phyloP scores from a whole-genome alignment of 2,329 filamentous ascomycete genomes.

The Aspergillus texensis region DNA sequence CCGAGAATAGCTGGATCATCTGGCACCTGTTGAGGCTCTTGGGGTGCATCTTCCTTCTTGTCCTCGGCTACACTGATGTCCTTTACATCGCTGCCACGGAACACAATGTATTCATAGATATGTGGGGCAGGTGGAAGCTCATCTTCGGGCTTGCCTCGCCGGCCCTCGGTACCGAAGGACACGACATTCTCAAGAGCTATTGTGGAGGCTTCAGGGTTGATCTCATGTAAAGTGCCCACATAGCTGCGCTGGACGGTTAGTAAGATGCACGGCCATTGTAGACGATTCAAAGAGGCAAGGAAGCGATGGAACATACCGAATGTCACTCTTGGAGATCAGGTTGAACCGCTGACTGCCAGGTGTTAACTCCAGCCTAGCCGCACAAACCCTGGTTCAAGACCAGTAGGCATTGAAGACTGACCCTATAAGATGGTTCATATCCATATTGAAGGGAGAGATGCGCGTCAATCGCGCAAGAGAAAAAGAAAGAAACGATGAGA shows the following conservation, averaged over 20 bases:
- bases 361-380: slow-evolving; percentile 41
- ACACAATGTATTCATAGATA: slow-evolving; percentile 98
- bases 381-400: slow-evolving; percentile 36
- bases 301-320: slow-evolving; percentile 66
- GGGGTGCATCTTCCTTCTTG: slow-evolving; percentile 70
- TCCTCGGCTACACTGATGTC: slow-evolving; percentile 91
- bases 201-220: slow-evolving; percentile 95
- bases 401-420: slow-evolving; percentile 37
- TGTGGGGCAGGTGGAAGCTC: slow-evolving; percentile 83
- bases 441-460: slow-evolving; percentile 41
- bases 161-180: slow-evolving; percentile 92
- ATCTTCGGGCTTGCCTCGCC: slow-evolving; percentile 74
- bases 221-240: slow-evolving; percentile 92
- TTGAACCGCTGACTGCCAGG: slow-evolving; percentile 81
- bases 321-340: slow-evolving; percentile 95
- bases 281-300: neutral
- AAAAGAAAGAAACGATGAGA: slow-evolving; percentile 28
- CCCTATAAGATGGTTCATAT: slow-evolving; percentile 56
- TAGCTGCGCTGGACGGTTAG: slow-evolving; percentile 65
- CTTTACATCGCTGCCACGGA: slow-evolving; percentile 97
- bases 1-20: slow-evolving; percentile 96
- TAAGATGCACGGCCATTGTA: slow-evolving; percentile 14
- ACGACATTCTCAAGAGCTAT: slow-evolving; percentile 96
- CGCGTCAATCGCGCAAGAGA: slow-evolving; percentile 36
- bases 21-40: slow-evolving; percentile 75